Conservation (phyloP, 306 rosid genomes). For the Glycine latifolia region DNA sequence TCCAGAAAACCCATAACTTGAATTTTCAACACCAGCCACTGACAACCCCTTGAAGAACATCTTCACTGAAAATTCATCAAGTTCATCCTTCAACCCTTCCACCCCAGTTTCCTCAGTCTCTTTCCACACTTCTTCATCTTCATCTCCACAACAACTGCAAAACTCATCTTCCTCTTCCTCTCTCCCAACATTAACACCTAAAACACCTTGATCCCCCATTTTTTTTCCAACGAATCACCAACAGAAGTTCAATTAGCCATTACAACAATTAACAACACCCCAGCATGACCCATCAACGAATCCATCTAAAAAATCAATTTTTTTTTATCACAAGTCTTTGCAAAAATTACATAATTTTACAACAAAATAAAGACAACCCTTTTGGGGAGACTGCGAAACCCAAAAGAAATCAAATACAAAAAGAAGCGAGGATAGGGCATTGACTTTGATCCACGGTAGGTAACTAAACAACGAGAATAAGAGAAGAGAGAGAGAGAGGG, state of each 20-base stretch:
- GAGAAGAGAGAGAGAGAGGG: slow-evolving; percentile 24
- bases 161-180: slow-evolving; percentile 96
- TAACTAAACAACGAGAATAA: slow-evolving; percentile 1
- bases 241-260: slow-evolving; percentile 32
- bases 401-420: slow-evolving; percentile 38
- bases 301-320: slow-evolving; percentile 46
- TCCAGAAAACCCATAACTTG: slow-evolving; percentile 78
- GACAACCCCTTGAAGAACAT: slow-evolving; percentile 92
- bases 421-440: slow-evolving; percentile 35
- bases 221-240: slow-evolving; percentile 27
- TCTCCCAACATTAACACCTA: slow-evolving; percentile 53
- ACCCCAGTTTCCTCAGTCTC: slow-evolving; percentile 74
- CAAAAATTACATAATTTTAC: slow-evolving; percentile 49
- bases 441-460: slow-evolving; percentile 38
- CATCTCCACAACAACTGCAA: slow-evolving; percentile 85
- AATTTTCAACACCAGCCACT: slow-evolving; percentile 67
- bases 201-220: slow-evolving; percentile 68
- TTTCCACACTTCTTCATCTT: slow-evolving; percentile 67
- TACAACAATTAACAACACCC: slow-evolving; percentile 45
- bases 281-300: slow-evolving; percentile 47
- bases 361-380: slow-evolving; percentile 38
- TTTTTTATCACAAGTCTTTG: slow-evolving; percentile 21
- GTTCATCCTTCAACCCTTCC: slow-evolving; percentile 58
- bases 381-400: background rate
- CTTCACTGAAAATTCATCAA: slow-evolving; percentile 79